Evolutionary conservation across 2,329 filamentous ascomycete species (phyloP).

Genomic region (Ramularia collo-cygni): DNA sequence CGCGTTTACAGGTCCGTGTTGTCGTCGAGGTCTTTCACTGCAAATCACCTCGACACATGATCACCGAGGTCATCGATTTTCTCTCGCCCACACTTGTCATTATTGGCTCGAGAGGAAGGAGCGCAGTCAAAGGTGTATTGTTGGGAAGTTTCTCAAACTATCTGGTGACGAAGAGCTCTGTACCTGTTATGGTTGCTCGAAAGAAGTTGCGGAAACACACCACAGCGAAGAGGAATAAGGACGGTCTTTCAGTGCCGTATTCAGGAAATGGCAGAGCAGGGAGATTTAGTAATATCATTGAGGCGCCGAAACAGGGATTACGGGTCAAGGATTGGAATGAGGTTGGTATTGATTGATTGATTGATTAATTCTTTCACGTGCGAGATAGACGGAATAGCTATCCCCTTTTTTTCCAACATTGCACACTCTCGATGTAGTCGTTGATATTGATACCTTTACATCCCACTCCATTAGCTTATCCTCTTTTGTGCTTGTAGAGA

Average conservation of each 20-base stretch:
- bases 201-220: constrained; percentile 83
- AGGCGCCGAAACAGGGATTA: constrained; percentile 27
- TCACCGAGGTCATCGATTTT: constrained; percentile 93
- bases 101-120: constrained; percentile 82
- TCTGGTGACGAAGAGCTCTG: constrained; percentile 89
- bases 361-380: too few relatives aligned
- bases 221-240: constrained; percentile 26
- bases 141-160: constrained; percentile 97
- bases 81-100: constrained; percentile 89
- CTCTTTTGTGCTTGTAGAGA: too few relatives aligned
- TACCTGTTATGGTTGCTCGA: constrained; percentile 95
- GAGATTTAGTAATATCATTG: constrained; percentile 29
- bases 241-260: constrained; percentile 28
- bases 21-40: constrained; percentile 96
- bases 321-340: constrained; percentile 30
- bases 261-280: constrained; percentile 24
- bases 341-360: constrained; percentile 28
- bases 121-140: constrained; percentile 87
- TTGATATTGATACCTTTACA: too few relatives aligned
- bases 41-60: constrained; percentile 93
- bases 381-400: too few relatives aligned
- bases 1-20: constrained; percentile 81
- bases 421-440: too few relatives aligned
- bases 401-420: too few relatives aligned
- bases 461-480: too few relatives aligned